Percentiles rank a stretch among this genome's conserved stretches.
Evolutionary conservation across 106 monocot genomes (phyloP).

Genomic region (Narthecium ossifragum): DNA sequence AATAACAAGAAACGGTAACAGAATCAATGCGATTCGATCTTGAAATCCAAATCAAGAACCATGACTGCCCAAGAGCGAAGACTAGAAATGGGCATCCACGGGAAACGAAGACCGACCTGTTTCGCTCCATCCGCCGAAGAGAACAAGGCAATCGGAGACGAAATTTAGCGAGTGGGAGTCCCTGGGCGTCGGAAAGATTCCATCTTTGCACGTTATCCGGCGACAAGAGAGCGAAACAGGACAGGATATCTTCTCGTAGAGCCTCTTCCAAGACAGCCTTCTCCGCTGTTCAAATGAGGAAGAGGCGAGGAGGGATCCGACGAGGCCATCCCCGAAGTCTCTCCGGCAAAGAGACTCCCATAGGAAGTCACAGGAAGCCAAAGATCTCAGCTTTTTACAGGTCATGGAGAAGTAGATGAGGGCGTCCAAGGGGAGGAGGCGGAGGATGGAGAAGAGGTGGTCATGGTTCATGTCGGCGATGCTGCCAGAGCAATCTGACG

Average conservation of each 20-base stretch:
- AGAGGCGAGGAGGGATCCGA: slow-evolving; percentile 5
- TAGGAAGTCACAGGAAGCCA: slow-evolving; percentile 19
- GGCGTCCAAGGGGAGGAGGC: slow-evolving; percentile 29
- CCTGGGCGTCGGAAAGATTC: slow-evolving; percentile 49
- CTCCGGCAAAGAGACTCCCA: slow-evolving; percentile 39
- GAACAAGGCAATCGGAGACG: slow-evolving; percentile 64
- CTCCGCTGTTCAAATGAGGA: slow-evolving; percentile 16
- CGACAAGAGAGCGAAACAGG: slow-evolving; percentile 43
- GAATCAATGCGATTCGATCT: neutral
- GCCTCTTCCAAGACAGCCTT: slow-evolving; percentile 31
- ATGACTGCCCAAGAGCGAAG: neutral
- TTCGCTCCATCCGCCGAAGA: slow-evolving; percentile 83
- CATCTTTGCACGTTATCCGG: slow-evolving; percentile 33
- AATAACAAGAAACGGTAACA: neutral
- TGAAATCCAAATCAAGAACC: no score
- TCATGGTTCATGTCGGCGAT: slow-evolving; percentile 25
- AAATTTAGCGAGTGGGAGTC: slow-evolving; percentile 86
- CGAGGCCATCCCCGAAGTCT: slow-evolving; percentile 19
- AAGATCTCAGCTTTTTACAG: slow-evolving; percentile 16
- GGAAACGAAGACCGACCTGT: slow-evolving; percentile 43
- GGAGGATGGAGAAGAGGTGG: slow-evolving; percentile 32
- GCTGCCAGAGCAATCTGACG: neutral
- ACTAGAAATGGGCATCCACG: neutral
- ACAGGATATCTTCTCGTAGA: slow-evolving; percentile 48
- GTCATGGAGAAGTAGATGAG: slow-evolving; percentile 44